These are phyloP conservation scores for Triticum urartu DNA, from an alignment of 176 grass and related monocot genomes.

Conservation along the genomic window DNA sequence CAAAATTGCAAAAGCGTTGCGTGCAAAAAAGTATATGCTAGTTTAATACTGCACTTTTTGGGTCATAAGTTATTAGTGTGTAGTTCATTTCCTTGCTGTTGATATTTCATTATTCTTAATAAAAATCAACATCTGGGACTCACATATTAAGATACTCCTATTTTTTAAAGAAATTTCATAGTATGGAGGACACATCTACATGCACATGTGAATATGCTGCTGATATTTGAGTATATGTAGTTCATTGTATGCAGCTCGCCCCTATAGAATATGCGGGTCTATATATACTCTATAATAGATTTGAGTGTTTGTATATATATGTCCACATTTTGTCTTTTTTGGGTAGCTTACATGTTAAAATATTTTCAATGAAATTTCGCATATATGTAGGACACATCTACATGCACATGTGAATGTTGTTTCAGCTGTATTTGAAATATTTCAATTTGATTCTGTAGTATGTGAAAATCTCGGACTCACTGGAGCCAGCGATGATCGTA, in stretches of 20 bases:
- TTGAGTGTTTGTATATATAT: not conserved
- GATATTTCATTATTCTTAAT: not conserved
- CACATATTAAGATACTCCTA: too few species aligned
- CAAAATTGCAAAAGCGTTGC: not conserved
- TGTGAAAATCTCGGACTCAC: not conserved
- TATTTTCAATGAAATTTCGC: not conserved
- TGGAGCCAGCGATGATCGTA: too few species aligned
- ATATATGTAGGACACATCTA: not conserved
- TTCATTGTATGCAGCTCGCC: too few species aligned
- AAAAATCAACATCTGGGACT: too few species aligned
- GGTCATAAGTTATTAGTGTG: not conserved
- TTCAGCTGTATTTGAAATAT: not conserved
- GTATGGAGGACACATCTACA: too few species aligned
- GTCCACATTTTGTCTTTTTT: not conserved
- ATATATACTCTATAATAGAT: too few species aligned
- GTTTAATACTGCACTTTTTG: not conserved
- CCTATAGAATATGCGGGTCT: too few species aligned
- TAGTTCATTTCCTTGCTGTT: not conserved
- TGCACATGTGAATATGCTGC: too few species aligned
- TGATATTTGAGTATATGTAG: too few species aligned
- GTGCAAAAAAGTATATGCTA: not conserved
- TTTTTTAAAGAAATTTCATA: too few species aligned
- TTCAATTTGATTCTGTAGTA: not conserved
- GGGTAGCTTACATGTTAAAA: not conserved
- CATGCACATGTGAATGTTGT: not conserved